These are phyloP conservation scores for Yamadazyma insecticola DNA, from an alignment of 805 yeast genomes.

Conservation along the genomic window DNA sequence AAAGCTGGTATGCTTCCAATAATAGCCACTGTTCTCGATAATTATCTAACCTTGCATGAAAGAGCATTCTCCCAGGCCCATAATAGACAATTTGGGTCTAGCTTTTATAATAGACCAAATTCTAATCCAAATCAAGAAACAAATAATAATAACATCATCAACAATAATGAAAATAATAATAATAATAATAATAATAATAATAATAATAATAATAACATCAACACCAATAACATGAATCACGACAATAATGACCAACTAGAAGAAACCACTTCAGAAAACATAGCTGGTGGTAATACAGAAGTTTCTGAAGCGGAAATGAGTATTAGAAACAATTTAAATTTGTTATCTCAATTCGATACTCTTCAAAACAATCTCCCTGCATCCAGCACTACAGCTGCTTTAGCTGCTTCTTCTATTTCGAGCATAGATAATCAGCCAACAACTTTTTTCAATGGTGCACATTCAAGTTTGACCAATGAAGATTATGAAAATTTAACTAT, in stretches of 20 bases:
- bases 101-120: too few relatives aligned
- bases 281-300: too few relatives aligned
- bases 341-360: conserved; percentile 10
- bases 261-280: too few relatives aligned
- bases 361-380: conserved; percentile 11
- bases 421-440: conserved; percentile 5
- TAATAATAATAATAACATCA: too few relatives aligned
- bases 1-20: conserved; percentile 90
- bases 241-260: too few relatives aligned
- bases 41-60: conserved; percentile 54
- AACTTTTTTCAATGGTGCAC: conserved; percentile 17
- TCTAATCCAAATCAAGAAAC: too few relatives aligned
- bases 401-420: conserved; percentile 5
- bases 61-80: conserved; percentile 32
- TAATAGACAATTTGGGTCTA: conserved; percentile 13
- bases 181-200: too few relatives aligned
- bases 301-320: too few relatives aligned
- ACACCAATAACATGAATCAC: too few relatives aligned
- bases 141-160: too few relatives aligned
- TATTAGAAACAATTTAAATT: conserved; percentile 3
- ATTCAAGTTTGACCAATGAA: conserved; percentile 27
- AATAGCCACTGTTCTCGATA: conserved; percentile 87
- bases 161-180: too few relatives aligned
- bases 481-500: conserved; percentile 35
- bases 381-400: conserved; percentile 12